Evolutionary conservation across 768 basidiomycete species (phyloP).

Genomic region (Tubosaeta brunneosetosa): DNA sequence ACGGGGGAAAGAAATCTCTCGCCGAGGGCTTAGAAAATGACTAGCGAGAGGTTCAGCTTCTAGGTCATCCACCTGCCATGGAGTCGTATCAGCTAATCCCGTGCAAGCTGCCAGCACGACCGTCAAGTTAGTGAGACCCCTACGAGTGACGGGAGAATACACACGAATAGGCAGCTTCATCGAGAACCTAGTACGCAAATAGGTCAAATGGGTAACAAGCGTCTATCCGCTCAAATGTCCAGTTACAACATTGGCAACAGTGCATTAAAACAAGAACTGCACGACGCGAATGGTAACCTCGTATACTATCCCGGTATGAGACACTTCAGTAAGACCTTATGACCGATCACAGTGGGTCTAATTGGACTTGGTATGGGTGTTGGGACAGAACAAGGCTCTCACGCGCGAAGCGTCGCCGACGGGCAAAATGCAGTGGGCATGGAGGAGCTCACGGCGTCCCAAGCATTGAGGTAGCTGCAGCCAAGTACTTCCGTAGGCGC

Average conservation of each 20-base stretch:
- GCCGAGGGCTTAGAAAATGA: neutral
- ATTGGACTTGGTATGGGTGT: neutral
- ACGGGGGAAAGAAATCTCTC: neutral
- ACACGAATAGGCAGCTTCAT: slow-evolving; percentile 5
- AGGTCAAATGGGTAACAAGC: slow-evolving; percentile 1
- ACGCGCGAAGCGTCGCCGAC: slow-evolving; percentile 5
- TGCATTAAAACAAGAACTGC: neutral
- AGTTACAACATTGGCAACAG: neutral
- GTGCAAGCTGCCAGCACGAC: neutral
- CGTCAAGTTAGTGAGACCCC: slow-evolving; percentile 2
- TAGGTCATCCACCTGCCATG: neutral
- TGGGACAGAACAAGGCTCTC: slow-evolving; percentile 1
- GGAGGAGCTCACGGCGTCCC: slow-evolving; percentile 50
- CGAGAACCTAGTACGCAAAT: neutral
- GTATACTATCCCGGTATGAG: neutral
- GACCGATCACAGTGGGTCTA: slow-evolving; percentile 5
- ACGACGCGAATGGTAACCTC: neutral
- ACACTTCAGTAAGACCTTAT: neutral
- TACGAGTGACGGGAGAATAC: slow-evolving; percentile 1
- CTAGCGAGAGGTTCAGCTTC: neutral
- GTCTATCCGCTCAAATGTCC: neutral
- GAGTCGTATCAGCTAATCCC: neutral
- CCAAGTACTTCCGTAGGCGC: slow-evolving; percentile 59
- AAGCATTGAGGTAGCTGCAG: slow-evolving; percentile 62
- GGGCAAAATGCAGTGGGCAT: slow-evolving; percentile 45